Base-by-base conservation (phyloP, 1,284 basidiomycete species). In the Sporisorium sorghi region DNA sequence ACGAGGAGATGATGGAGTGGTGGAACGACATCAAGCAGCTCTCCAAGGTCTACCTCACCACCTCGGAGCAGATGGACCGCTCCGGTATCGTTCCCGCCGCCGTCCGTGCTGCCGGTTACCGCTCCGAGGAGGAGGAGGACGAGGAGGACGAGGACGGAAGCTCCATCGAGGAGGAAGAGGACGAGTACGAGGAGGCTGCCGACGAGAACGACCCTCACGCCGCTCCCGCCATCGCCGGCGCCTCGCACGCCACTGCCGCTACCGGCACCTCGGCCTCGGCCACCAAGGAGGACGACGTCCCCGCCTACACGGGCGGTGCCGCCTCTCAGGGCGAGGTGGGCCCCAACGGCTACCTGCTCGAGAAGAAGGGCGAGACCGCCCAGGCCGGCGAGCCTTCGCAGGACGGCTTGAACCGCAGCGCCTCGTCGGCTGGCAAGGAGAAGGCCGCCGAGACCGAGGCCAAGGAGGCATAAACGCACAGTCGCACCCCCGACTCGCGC, bases 1-100 rank as follows among this genome's bases (percentile, higher is more conserved):
- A 93, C 82, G 95, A 98, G 77, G 96, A 97, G 83, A 94, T 98
- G 93, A 95, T 98, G 93, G 96, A 98, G 86, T 97, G 97, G 92
- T 99, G 97, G 96, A 98, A 98, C 86, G 97, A 98, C 85, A 88
- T 97, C 58, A 88, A 94, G 79, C 97, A 98, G 93, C 88, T 99
- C 62, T 95, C 93, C 83, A 94, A 95, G 64, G 88, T 96, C 75
- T 99, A 98, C 86, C 89, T 99, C 60, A 94, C 97, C 58, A 93
- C 94, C 53, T 93, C 91, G 73, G 96, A 98, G 87, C 89, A 91
- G 84, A 93, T 98, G 87, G 93, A 97, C 87, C 88, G 96, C 57
- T 91, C 90, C 52, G 96, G 97, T 5, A 94, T 93, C 11, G 92
- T 99, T 19, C 92, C 92, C 44, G 93, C 94, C 24, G 95, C 94